phyloP scores from a whole-genome alignment of 2,329 filamentous ascomycete genomes.

The Raffaelea arxii region DNA sequence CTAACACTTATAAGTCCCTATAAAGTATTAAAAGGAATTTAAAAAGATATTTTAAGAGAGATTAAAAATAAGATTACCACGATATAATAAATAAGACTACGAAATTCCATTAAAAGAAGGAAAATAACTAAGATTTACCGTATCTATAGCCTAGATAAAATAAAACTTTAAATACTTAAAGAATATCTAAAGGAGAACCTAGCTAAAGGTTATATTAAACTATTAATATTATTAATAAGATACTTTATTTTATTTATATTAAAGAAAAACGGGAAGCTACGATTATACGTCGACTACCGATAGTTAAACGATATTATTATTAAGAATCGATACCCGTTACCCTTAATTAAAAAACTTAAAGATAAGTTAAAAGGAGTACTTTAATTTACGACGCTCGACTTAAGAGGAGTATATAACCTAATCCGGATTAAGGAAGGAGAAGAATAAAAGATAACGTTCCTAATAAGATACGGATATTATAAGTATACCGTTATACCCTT shows the following conservation, averaged over 20 bases:
- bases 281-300: too few species aligned
- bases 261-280: too few species aligned
- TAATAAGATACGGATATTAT: neutral
- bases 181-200: too few species aligned
- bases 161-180: too few species aligned
- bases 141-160: too few species aligned
- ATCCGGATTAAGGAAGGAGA: neutral
- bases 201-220: too few species aligned
- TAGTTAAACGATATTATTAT: neutral
- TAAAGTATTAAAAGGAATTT: too few species aligned
- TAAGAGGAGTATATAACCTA: neutral
- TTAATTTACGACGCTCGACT: neutral
- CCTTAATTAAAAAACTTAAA: neutral
- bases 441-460: neutral
- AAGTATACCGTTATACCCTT: neutral
- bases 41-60: neutral
- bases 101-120: too few species aligned
- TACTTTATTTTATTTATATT: too few species aligned
- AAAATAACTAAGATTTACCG: too few species aligned
- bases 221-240: too few species aligned
- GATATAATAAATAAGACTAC: neutral
- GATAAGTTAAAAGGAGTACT: neutral
- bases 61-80: neutral
- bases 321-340: neutral
- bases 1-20: too few species aligned